phyloP scores from a whole-genome alignment of 352 stramenopile genomes.

The Globisporangium canariense region DNA sequence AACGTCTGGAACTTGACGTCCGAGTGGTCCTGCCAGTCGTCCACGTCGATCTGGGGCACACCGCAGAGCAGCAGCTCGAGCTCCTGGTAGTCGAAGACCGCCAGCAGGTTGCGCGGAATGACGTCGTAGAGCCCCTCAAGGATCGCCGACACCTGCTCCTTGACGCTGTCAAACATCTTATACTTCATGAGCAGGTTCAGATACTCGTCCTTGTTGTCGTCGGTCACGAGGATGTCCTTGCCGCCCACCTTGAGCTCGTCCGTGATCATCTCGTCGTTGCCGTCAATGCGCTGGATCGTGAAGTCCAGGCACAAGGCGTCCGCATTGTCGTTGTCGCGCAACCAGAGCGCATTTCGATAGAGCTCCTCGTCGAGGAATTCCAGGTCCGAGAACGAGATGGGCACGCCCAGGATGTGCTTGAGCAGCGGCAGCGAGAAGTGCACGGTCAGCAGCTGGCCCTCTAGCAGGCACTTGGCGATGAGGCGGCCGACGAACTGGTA shows the following conservation, averaged over 20 bases:
- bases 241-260: constrained; percentile 91
- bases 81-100: constrained; percentile 93
- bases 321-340: constrained; percentile 62
- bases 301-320: constrained; percentile 75
- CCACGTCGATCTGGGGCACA: constrained; percentile 86
- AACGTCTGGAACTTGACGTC: constrained; percentile 74
- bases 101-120: constrained; percentile 83
- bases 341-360: constrained; percentile 59
- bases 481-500: constrained; percentile 77
- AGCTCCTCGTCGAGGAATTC: constrained; percentile 81
- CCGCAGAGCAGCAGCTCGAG: constrained; percentile 94
- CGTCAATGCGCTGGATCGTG: constrained; percentile 51
- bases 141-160: constrained; percentile 89
- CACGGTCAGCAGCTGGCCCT: constrained; percentile 72
- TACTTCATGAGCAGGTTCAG: constrained; percentile 92
- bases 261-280: constrained; percentile 48
- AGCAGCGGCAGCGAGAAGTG: constrained; percentile 76
- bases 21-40: constrained; percentile 86
- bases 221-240: constrained; percentile 89
- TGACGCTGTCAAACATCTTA: constrained; percentile 91
- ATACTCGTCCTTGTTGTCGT: constrained; percentile 95
- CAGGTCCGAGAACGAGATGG: constrained; percentile 78
- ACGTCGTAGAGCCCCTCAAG: constrained; percentile 91
- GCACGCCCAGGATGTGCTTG: constrained; percentile 79
- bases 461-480: constrained; percentile 73